Conservation (phyloP, 2,329 filamentous ascomycete genomes). For the Bipolaris sorokiniana region DNA sequence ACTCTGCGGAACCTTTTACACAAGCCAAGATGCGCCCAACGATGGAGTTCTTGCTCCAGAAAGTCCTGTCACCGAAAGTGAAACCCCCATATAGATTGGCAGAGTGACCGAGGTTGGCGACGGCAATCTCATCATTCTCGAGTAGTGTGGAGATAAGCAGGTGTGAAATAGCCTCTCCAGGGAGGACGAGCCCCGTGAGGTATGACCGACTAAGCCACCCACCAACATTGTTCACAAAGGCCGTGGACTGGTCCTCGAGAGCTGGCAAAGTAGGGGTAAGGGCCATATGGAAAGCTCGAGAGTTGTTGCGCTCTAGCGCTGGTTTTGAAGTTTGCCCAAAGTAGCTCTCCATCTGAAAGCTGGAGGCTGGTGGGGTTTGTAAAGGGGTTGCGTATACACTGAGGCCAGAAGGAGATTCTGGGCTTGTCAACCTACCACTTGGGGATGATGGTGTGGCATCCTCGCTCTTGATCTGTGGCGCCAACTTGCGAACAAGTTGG, state of each 20-base stretch:
- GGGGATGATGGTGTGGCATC: constrained; percentile 24
- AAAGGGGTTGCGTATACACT: constrained; percentile 50
- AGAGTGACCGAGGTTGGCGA: constrained; percentile 56
- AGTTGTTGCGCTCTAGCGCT: constrained; percentile 30
- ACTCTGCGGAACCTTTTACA: constrained; percentile 53
- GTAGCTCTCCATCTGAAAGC: constrained; percentile 40
- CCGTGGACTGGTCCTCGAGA: constrained; percentile 20
- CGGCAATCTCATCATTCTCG: constrained; percentile 60
- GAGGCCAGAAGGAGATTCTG: constrained; percentile 36
- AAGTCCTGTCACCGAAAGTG: constrained; percentile 56
- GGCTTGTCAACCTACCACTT: constrained; percentile 32
- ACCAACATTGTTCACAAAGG: constrained; percentile 44
- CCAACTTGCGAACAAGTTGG: constrained; percentile 48
- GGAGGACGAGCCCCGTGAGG: constrained; percentile 61
- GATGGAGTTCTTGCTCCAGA: constrained; percentile 64
- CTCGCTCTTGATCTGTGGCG: constrained; percentile 24
- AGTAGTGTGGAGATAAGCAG: constrained; percentile 63
- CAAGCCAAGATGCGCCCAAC: constrained; percentile 61
- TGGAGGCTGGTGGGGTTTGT: constrained; percentile 42
- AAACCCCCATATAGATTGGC: constrained; percentile 63
- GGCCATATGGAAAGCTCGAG: constrained; percentile 40
- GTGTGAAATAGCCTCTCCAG: constrained; percentile 60
- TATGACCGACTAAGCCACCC: constrained; percentile 64
- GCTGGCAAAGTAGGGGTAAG: constrained; percentile 30
- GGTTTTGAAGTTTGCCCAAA: constrained; percentile 43